A percentile compares a stretch with the other conserved stretches of the same genome.
Evolutionary conservation across 163 green algal species (phyloP).

Genomic region (Volvox carteri): DNA sequence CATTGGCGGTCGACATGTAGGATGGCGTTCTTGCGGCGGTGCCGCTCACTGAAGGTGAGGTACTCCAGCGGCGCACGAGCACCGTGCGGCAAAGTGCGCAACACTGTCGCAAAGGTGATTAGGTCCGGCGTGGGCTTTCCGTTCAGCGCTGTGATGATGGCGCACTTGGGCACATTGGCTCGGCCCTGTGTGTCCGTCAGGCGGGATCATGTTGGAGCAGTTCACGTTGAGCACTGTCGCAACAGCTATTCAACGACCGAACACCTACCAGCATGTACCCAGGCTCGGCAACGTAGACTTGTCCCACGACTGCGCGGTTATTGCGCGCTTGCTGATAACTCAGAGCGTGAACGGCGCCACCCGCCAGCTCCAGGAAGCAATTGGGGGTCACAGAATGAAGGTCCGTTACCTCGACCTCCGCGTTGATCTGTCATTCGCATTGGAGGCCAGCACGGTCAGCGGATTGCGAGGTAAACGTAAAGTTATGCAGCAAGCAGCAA

Average conservation of each 20-base stretch:
- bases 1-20: conserved; percentile 87
- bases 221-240: neutral
- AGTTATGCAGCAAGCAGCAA: too few species aligned
- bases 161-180: conserved; percentile 82
- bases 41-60: conserved; percentile 79
- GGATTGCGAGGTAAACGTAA: too few species aligned
- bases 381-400: conserved; percentile 86
- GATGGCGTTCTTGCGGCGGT: conserved; percentile 79
- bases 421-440: conserved; percentile 8
- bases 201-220: neutral
- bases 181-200: conserved; percentile 61
- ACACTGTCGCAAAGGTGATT: conserved; percentile 71
- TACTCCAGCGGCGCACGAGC: conserved; percentile 84
- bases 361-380: conserved; percentile 82
- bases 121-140: conserved; percentile 83
- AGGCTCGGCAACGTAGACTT: conserved; percentile 92
- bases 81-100: conserved; percentile 72
- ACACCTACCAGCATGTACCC: conserved; percentile 79
- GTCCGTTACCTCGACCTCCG: conserved; percentile 69
- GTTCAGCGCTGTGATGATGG: conserved; percentile 84
- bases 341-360: conserved; percentile 84
- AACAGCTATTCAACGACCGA: neutral
- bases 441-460: neutral
- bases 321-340: conserved; percentile 94
- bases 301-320: conserved; percentile 75